Conservation (phyloP, 2,329 filamentous ascomycete genomes). For the Fusarium gaditjirri region DNA sequence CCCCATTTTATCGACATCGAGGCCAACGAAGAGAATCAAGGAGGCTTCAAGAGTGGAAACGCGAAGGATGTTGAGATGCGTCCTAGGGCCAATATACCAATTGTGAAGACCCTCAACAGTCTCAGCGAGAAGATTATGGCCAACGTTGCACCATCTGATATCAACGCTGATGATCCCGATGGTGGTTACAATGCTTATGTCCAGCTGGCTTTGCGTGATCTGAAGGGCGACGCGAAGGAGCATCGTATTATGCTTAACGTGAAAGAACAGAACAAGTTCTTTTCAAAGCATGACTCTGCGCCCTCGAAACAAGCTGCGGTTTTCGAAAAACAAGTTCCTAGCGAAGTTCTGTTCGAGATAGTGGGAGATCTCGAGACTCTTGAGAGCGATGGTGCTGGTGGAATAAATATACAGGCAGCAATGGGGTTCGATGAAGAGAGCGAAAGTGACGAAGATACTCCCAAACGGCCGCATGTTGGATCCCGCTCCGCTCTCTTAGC, state of each 20-base stretch:
- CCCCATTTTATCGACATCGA: slow-evolving; percentile 92
- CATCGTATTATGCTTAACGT: slow-evolving; percentile 86
- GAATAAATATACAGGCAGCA: slow-evolving; percentile 69
- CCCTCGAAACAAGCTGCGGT: slow-evolving; percentile 58
- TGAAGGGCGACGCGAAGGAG: slow-evolving; percentile 78
- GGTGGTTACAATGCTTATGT: slow-evolving; percentile 80
- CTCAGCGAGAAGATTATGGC: slow-evolving; percentile 94
- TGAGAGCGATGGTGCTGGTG: slow-evolving; percentile 58
- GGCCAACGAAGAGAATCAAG: slow-evolving; percentile 95
- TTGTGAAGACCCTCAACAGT: slow-evolving; percentile 88
- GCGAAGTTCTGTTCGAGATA: slow-evolving; percentile 73
- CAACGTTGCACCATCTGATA: slow-evolving; percentile 83
- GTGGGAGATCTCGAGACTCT: slow-evolving; percentile 69
- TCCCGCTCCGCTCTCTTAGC: slow-evolving; percentile 73
- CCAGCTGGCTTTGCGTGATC: slow-evolving; percentile 80
- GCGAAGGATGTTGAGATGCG: slow-evolving; percentile 91
- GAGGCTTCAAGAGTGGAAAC: slow-evolving; percentile 83
- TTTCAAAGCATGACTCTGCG: slow-evolving; percentile 68
- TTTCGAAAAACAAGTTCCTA: slow-evolving; percentile 77
- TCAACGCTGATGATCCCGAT: slow-evolving; percentile 64
- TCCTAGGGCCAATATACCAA: slow-evolving; percentile 82
- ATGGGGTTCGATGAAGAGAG: slow-evolving; percentile 78
- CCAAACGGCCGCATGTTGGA: slow-evolving; percentile 69
- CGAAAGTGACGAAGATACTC: slow-evolving; percentile 71
- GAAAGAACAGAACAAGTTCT: slow-evolving; percentile 86